Base-by-base conservation (phyloP, 2,329 filamentous ascomycete species). In the Parastagonospora nodorum region DNA sequence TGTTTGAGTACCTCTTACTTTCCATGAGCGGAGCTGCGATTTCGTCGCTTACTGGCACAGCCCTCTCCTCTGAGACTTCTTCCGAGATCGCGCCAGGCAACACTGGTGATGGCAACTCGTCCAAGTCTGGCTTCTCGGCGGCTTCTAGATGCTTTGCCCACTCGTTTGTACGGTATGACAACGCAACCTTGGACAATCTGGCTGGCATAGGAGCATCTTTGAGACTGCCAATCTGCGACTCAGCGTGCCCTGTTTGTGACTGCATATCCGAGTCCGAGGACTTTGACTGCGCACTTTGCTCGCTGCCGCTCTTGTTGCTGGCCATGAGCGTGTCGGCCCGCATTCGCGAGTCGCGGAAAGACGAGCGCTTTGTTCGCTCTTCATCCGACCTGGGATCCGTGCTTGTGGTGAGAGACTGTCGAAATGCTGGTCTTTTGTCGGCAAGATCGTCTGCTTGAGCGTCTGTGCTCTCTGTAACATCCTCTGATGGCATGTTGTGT, bases 161-260 rank as follows among this genome's bases (percentile, higher is more conserved):
- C 75, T 97, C 93, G 58, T 96, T 96, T 1, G 92, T 97, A 50
- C 93, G 85, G 68, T 94, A 96, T 0, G 88, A 89, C 69, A 90
- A 78, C 1, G 92, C 88, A 8, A 96, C 83, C 53, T 84, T 87
- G 1, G 92, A 94, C 30, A 92, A 74, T 10, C 85, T 84, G n/a
- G 80, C 77, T 0, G 90, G 89, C 8, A 96, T 80, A 9, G 80
- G 80, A 3, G 85, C 84, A 7, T 63, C 56, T 6, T 55, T 53
- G 5, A 68, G 52, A 37, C 75, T 82, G 12, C 72, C 73, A 7
- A 76, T 71, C 11, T 75, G 74, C 2, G 82, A 81, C 2, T 73
- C 45, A 8, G 48, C 53, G n/a, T 54, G 54, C 16, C 64, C 73
- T 1, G 61, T 67, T 1, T 58, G 64, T 11, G 66, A 69, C 14